Conservation (phyloP, 2,329 filamentous ascomycete species). For the Scytalidium lignicola region DNA sequence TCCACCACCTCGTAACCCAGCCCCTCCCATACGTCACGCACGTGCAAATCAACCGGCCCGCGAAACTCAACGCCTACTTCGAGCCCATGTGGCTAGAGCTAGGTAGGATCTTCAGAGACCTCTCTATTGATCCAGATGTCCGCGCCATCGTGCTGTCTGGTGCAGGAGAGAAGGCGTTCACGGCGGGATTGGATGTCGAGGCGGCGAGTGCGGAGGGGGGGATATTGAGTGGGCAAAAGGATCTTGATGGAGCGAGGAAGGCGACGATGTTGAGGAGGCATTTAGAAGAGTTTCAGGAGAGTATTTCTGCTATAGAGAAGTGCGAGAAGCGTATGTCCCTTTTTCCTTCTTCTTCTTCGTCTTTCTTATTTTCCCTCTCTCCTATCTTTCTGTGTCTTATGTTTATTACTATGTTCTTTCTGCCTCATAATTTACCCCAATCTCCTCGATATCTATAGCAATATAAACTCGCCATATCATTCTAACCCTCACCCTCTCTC, state of each 20-base stretch:
- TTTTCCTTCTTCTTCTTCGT: slow-evolving; percentile 1
- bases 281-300: slow-evolving; percentile 75
- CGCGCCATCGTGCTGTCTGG: slow-evolving; percentile 76
- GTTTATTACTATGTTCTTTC: too few relatives aligned
- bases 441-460: not conserved
- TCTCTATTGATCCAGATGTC: slow-evolving; percentile 67
- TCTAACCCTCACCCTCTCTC: too few relatives aligned
- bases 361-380: not conserved
- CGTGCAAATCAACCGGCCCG: slow-evolving; percentile 82
- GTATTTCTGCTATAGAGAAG: slow-evolving; percentile 69
- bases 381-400: too few relatives aligned
- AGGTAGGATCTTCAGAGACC: slow-evolving; percentile 61
- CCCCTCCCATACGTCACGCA: slow-evolving; percentile 74
- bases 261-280: slow-evolving; percentile 59
- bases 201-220: slow-evolving; percentile 53
- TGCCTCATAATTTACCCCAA: too few relatives aligned
- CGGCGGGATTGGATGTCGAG: slow-evolving; percentile 77
- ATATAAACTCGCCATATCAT: not conserved
- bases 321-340: slow-evolving; percentile 74
- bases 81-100: slow-evolving; percentile 85
- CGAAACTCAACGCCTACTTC: slow-evolving; percentile 84
- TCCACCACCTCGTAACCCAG: slow-evolving; percentile 55
- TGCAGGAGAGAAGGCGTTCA: slow-evolving; percentile 79
- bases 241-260: slow-evolving; percentile 57
- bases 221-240: slow-evolving; percentile 30